Base-by-base conservation (phyloP, 345 rosid species). In the Bruguiera gymnorhiza region DNA sequence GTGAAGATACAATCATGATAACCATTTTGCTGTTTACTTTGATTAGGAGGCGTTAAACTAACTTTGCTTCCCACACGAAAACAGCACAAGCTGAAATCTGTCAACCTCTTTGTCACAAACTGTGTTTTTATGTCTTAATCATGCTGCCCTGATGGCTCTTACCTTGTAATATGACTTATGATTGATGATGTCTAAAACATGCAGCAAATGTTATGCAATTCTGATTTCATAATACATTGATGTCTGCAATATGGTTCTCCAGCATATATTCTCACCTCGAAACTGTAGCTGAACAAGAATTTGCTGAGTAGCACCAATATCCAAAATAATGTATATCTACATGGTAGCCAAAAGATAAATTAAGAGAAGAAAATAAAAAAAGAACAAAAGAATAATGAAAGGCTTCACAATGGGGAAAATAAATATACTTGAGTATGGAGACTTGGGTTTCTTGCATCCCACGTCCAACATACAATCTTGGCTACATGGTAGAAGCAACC, bases 381-480 rank as follows among this genome's bases (percentile, higher is more conserved):
- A 39, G 53, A 57, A 55, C 30, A 65, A 34, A 39, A 63, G 60
- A 70, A 66, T 13, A 59, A n/a, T 20, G 66, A 80, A 54, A 81
- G 52, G 58, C 53, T 73, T 71, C 60, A 71, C 4, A 66, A 70
- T 37, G 67, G 57, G 69, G 71, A 62, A 75, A 18, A 67, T 60
- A 59, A 43, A 46, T 70, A 65, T 94, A 94, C 98, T 91, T 94
- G 87, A 91, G 81, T 64, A 83, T 84, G 18, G 97, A 89, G 70
- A 94, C 70, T 81, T 91, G 97, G 62, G 91, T 88, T 84, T 94
- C 98, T 78, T 94, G 98, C 95, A 94, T 83, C 77, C 98, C 98
- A 62, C 93, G 86, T 67, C 98, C 98, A 65, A 91, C 76, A 65
- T 80, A 94, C 83, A 86, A 79, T 80, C 93, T 84, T 76, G 97